Base-by-base conservation (phyloP, 2,329 filamentous ascomycete species). In the Dactylellina haptotyla region DNA sequence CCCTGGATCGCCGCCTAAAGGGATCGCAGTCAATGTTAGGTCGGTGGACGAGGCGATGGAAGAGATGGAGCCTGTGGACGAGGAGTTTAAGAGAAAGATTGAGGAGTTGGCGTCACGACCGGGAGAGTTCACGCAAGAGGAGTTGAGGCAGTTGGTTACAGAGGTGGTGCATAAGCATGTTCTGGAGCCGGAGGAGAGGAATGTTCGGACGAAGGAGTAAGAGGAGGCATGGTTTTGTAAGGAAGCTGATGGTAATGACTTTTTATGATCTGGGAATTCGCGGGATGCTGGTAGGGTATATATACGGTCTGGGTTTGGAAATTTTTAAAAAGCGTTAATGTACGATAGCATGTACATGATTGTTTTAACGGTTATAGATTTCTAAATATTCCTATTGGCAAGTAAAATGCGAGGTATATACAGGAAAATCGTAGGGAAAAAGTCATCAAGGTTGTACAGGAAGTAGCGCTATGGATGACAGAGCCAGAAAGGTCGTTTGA, bases 41-140 rank as follows among this genome's bases (percentile, higher is more conserved):
- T 90, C 90, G 1, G 88, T 95, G 84, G 84, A 86, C 4, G 86
- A 89, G 77, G 83, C 80, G 0, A 84, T 87, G 46, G 87, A 87
- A 10, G 86, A 87, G 4, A 84, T 84, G 0, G 84, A 84, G 39
- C 87, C 89, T 67, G 87, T 89, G 6, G 93, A 98, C 79, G 88
- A 91, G 0, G 93, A 93, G 76, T 92, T 99, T 76, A 88, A 90
- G 79, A 85, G 90, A 76, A 86, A 91, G 59, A 98, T 99, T 79
- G 93, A 98, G 78, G 90, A 97, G 81, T 82, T 99, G 71, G 93
- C 95, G 1, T 86, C 89, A 34, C 85, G 92, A 41, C 70, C 70
- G n/a, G 88, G 90, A 23, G 93, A 98, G 79, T 96, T 97, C 78
- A 85, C 94, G 77, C 95, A 99, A 81, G 86, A 85, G 20, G 88